Percentiles rank a stretch among this genome's conserved stretches.
Conservation (phyloP, 805 yeast species). For the Monosporozyma aerobia region DNA sequence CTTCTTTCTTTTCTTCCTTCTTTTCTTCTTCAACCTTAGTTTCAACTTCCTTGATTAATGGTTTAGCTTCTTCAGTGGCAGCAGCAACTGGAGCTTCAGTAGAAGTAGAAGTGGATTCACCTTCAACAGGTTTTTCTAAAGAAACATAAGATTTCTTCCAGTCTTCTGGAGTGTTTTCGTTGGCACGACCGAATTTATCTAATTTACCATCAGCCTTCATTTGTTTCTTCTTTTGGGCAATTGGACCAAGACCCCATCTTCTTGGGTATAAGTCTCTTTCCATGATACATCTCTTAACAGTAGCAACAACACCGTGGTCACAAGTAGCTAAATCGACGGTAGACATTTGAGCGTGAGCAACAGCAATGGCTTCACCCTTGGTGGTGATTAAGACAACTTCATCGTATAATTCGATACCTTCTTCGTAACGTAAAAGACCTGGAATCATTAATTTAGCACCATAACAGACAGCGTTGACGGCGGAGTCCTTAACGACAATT, state of each 20-base stretch:
- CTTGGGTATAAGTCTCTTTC: constrained; percentile 98
- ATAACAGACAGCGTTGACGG: constrained; percentile 96
- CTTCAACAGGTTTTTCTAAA: constrained; percentile 40
- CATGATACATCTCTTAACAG: constrained; percentile 98
- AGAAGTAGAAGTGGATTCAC: constrained; percentile 25
- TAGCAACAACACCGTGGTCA: constrained; percentile 98
- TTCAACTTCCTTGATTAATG: constrained; percentile 34
- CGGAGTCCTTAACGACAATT: constrained; percentile 88
- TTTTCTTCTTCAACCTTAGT: constrained; percentile 32
- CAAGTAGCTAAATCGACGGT: constrained; percentile 93
- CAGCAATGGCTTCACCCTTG: constrained; percentile 98
- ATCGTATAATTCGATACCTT: constrained; percentile 92
- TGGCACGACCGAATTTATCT: constrained; percentile 88
- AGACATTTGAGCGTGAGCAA: constrained; percentile 98
- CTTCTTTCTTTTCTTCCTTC: constrained; percentile 49
- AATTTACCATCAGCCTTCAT: constrained; percentile 94
- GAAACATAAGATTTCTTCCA: constrained; percentile 85
- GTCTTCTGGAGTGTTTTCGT: constrained; percentile 85
- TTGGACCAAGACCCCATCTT: constrained; percentile 99
- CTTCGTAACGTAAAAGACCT: constrained; percentile 94
- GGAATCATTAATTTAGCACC: constrained; percentile 99
- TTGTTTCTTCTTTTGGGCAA: constrained; percentile 97
- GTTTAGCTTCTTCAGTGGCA: constrained; percentile 26
- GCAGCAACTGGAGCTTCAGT: constrained; percentile 19
- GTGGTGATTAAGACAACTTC: constrained; percentile 98